phyloP scores from a whole-genome alignment of 2,329 filamentous ascomycete species.

The Rosellinia necatrix region DNA sequence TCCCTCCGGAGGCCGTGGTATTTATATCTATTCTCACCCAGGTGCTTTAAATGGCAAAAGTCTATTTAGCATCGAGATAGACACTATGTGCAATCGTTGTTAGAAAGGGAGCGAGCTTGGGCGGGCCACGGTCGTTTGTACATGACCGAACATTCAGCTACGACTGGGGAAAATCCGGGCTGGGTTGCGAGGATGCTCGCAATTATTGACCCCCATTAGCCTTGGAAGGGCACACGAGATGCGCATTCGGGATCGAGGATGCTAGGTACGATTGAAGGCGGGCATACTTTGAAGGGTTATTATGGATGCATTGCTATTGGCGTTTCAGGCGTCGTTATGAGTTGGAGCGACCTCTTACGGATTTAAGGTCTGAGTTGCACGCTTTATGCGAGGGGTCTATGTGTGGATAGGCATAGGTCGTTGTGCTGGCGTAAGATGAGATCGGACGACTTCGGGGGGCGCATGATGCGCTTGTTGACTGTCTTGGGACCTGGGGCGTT shows the following conservation, averaged over 20 bases:
- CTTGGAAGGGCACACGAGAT: background rate
- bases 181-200: background rate
- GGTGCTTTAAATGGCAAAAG: background rate
- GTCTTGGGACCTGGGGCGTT: constrained; percentile 8
- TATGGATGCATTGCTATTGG: constrained; percentile 13
- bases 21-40: background rate
- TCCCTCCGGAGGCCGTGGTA: background rate
- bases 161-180: background rate
- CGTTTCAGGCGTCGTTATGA: constrained; percentile 13
- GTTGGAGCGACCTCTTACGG: background rate
- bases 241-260: background rate
- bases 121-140: background rate
- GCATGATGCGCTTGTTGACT: background rate
- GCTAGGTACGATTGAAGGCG: background rate
- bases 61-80: background rate
- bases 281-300: constrained; percentile 1
- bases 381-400: background rate
- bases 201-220: background rate
- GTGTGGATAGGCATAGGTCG: background rate
- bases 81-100: background rate
- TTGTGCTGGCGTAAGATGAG: background rate
- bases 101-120: background rate
- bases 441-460: background rate
- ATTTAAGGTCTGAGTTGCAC: background rate
- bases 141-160: background rate